phyloP scores from a whole-genome alignment of 345 rosid genomes.

The Luvunga scandens region DNA sequence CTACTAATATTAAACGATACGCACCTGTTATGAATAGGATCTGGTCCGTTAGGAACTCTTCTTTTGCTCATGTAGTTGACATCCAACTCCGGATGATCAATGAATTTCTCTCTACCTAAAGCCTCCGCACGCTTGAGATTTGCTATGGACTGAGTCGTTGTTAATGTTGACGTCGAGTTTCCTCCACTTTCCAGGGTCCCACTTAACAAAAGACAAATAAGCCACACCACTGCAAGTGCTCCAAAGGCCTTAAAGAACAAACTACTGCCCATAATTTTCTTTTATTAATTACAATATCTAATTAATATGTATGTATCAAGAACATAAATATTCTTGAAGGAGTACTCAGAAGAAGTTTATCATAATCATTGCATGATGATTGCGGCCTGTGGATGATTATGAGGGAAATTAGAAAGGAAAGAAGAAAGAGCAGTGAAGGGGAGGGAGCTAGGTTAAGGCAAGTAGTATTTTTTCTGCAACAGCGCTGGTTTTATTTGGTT shows the following conservation, averaged over 20 bases:
- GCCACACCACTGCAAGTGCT: slow-evolving; percentile 22
- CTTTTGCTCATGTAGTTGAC: slow-evolving; percentile 70
- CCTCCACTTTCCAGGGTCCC: slow-evolving; percentile 22
- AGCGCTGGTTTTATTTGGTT: not conserved
- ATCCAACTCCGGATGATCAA: slow-evolving; percentile 32
- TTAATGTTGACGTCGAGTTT: slow-evolving; percentile 2
- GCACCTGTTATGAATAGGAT: slow-evolving; percentile 98
- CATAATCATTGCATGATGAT: not conserved
- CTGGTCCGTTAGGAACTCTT: slow-evolving; percentile 91
- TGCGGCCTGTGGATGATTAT: not conserved
- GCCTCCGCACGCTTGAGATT: slow-evolving; percentile 14
- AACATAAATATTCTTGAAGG: not conserved
- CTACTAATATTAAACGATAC: not conserved
- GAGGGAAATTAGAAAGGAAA: not conserved
- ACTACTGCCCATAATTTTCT: slow-evolving; percentile 15
- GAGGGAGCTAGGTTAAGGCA: slow-evolving; percentile 18
- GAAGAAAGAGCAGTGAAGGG: slow-evolving; percentile 10
- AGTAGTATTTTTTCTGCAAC: slow-evolving; percentile 10
- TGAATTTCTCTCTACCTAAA: slow-evolving; percentile 24
- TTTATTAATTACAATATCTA: not conserved
- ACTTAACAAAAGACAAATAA: slow-evolving; percentile 32
- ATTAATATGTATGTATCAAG: not conserved
- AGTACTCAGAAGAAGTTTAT: slow-evolving; percentile 12
- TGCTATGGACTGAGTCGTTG: not conserved
- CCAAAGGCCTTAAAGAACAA: slow-evolving; percentile 20